Evolutionary conservation across 805 yeast genomes (phyloP).

Genomic region (Ascoidea asiatica): DNA sequence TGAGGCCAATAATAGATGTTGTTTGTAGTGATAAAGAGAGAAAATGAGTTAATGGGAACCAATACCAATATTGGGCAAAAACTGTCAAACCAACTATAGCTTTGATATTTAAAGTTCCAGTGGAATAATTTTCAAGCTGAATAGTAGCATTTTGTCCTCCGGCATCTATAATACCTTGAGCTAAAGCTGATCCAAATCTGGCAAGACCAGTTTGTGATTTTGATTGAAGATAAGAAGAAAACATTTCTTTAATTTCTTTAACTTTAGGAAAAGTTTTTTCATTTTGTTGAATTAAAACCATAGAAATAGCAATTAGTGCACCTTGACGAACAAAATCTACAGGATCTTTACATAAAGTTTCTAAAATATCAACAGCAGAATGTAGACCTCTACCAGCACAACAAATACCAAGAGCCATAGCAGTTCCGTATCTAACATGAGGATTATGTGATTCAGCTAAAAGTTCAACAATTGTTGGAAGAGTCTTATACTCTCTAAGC

Average conservation of each 20-base stretch:
- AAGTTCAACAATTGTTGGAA: constrained; percentile 89
- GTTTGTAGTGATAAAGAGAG: constrained; percentile 85
- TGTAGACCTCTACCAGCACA: constrained; percentile 90
- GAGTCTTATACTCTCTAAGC: constrained; percentile 81
- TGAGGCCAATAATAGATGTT: constrained; percentile 78
- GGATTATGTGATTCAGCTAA: constrained; percentile 93
- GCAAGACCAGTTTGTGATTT: constrained; percentile 96
- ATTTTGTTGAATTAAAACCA: constrained; percentile 83
- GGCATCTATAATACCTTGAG: constrained; percentile 96
- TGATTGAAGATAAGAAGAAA: constrained; percentile 63
- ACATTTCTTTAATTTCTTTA: constrained; percentile 56
- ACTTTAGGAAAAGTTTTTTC: constrained; percentile 76
- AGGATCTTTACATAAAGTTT: constrained; percentile 85
- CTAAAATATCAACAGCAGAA: constrained; percentile 83
- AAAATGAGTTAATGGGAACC: constrained; percentile 96
- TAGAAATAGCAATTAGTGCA: constrained; percentile 81
- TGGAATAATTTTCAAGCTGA: constrained; percentile 73
- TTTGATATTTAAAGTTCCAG: constrained; percentile 80
- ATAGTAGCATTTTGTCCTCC: constrained; percentile 98
- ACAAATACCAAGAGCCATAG: constrained; percentile 91
- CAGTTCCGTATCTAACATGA: constrained; percentile 96
- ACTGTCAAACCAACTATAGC: constrained; percentile 87
- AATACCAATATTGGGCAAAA: constrained; percentile 92
- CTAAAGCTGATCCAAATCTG: constrained; percentile 91
- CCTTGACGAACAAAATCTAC: constrained; percentile 98